Evolutionary conservation across 2,329 filamentous ascomycete species (phyloP), one percentile per base, ranked within the genome.

Genomic region (Colletotrichum sojae): DNA sequence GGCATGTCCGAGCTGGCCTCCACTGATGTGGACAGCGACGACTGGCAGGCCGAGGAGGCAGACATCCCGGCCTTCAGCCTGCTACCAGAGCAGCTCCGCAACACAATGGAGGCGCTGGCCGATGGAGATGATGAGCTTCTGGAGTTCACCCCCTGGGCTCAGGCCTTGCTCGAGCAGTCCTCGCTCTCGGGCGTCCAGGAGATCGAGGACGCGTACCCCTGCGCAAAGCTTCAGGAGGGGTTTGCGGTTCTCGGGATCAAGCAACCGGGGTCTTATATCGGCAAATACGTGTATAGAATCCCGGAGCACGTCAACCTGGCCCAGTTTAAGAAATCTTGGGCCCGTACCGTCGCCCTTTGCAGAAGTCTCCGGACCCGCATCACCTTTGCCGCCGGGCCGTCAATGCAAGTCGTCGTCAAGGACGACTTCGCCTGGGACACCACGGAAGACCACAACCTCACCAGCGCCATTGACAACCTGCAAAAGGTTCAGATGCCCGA

Each of bases 161-260:
- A 6, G 9, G 15, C 31, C 10, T 9, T 48, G 6, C 22, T n/a
- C 3, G 25, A 48, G 43, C 40, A 49, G 13, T 49, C 13, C 27
- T 75, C 15, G 31, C 58, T 18, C 31, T 36, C 10, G 52, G 63
- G 22, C 13, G 71, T 13, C 67, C 16, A 56, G 40, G 40, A 18
- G 10, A 63, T 75, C 16, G 67, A 77, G 39, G 81, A 84, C 61
- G 70, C 78, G 0, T 83, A 80, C 52, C 82, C 82, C 9, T 83
- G 80, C 72, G 80, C 80, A 5, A 75, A 78, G 1, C 73, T 84
- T 0, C 83, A 84, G 59, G 79, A 80, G 62, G 81, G 80, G 3
- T 74, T 84, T 1, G 72, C 84, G 22, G 77, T 81, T 0, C 68
- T 82, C 0, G 75, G 81, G 0, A 73, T 71, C n/a, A 77, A 77